These are phyloP conservation scores for Phytopythium kandeliae DNA, from an alignment of 352 stramenopile species.

Conservation along the genomic window DNA sequence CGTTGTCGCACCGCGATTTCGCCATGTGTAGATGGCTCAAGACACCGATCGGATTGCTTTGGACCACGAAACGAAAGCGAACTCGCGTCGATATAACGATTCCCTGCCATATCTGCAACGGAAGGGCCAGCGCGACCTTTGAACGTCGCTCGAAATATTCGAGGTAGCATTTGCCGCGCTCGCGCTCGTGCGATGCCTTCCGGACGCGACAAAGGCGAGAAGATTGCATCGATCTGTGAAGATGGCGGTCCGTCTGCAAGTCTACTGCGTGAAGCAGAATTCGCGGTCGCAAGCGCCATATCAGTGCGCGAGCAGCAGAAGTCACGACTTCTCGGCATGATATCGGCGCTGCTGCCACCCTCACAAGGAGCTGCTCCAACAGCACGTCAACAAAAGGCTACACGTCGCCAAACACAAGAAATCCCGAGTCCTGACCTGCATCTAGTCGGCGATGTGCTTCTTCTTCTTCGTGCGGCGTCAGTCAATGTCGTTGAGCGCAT, in stretches of 20 bases:
- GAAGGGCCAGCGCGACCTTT: not conserved
- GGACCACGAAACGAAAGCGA: too few species aligned
- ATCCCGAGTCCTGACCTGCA: conserved; percentile 26
- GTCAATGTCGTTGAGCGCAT: conserved; percentile 55
- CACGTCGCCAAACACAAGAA: not conserved
- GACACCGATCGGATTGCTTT: too few species aligned
- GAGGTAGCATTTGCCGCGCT: not conserved
- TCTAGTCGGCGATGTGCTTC: conserved; percentile 44
- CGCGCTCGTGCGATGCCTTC: not conserved
- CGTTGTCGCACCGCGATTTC: too few species aligned
- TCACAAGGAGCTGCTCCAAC: not conserved
- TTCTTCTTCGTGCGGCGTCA: conserved; percentile 42
- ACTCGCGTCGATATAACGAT: too few species aligned
- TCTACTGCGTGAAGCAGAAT: conserved; percentile 24
- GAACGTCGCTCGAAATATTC: too few species aligned
- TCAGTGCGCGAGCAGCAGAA: conserved; percentile 48
- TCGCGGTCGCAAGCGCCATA: conserved; percentile 36
- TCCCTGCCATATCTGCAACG: conserved; percentile 1
- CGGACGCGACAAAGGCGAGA: not conserved
- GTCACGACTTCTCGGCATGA: conserved; percentile 19
- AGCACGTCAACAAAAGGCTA: not conserved
- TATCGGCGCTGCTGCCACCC: conserved; percentile 13
- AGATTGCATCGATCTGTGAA: not conserved
- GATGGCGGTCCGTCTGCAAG: not conserved
- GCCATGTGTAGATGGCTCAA: too few species aligned